phyloP scores from a whole-genome alignment of 495 filamentous ascomycete species.

The Darksidea phi region DNA sequence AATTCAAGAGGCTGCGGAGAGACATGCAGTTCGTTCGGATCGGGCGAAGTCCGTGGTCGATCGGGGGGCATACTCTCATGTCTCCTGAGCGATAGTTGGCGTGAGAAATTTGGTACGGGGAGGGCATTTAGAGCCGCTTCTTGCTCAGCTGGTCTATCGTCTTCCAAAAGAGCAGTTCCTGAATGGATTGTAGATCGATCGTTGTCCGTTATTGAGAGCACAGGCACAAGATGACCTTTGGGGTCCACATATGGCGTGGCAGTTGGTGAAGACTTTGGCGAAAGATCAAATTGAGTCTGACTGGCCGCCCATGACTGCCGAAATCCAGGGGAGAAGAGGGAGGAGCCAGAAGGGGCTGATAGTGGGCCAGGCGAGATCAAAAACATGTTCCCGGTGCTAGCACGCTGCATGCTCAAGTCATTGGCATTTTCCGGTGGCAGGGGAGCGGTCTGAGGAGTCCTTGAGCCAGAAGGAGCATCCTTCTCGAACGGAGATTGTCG shows the following conservation, averaged over 20 bases:
- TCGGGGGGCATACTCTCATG: neutral
- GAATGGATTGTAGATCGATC: neutral
- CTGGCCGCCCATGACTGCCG: conserved; percentile 37
- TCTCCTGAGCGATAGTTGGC: conserved; percentile 29
- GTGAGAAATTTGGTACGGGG: conserved; percentile 37
- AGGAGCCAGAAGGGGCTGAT: conserved; percentile 22
- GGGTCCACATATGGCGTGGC: conserved; percentile 34
- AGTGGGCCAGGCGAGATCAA: conserved; percentile 33
- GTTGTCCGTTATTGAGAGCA: conserved; percentile 29
- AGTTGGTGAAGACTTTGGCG: conserved; percentile 11
- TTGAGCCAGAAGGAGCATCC: conserved; percentile 12
- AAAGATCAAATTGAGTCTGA: conserved; percentile 33
- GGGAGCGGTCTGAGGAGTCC: conserved; percentile 36
- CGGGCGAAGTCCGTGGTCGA: conserved; percentile 1
- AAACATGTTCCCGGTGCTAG: conserved; percentile 39
- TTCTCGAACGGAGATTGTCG: conserved; percentile 31
- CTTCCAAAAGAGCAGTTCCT: neutral
- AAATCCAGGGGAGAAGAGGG: conserved; percentile 28
- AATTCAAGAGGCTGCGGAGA: neutral
- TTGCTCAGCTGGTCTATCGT: neutral
- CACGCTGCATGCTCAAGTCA: conserved; percentile 32
- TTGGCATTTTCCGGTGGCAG: conserved; percentile 29
- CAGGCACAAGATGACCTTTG: conserved; percentile 33
- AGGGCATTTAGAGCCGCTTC: conserved; percentile 6
- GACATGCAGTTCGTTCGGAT: neutral